Conservation (phyloP, 805 yeast genomes). For the Metschnikowia drakensbergensis region DNA sequence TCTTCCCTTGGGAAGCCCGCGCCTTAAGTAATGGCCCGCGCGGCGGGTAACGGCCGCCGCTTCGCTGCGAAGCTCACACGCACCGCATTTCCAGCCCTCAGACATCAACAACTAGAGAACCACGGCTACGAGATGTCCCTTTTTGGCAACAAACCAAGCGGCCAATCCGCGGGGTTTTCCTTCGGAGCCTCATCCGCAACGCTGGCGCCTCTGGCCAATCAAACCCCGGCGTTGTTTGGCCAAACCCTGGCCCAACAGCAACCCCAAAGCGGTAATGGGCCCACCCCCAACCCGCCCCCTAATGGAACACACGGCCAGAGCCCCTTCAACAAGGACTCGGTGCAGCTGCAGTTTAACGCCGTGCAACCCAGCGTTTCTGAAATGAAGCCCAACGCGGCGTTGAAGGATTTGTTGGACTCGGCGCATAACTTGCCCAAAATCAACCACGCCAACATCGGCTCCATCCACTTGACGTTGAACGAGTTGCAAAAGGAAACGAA, state of each 20-base stretch:
- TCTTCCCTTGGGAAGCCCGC: neutral
- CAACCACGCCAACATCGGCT: conserved; percentile 61
- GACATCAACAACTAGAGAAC: neutral
- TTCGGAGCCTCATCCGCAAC: neutral
- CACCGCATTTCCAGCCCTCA: neutral
- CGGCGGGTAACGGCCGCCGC: conserved; percentile 16
- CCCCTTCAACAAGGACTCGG: neutral
- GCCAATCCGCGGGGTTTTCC: conserved; percentile 9
- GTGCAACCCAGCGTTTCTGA: neutral
- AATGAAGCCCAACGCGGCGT: conserved; percentile 16
- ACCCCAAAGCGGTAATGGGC: neutral
- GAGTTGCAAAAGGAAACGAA: conserved; percentile 72
- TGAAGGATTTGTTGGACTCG: conserved; percentile 74
- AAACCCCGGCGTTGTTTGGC: neutral
- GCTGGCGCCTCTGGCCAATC: too few species aligned
- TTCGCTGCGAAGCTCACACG: neutral
- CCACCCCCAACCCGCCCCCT: neutral
- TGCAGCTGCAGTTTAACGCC: neutral
- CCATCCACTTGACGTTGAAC: conserved; percentile 72
- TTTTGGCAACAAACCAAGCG: conserved; percentile 10
- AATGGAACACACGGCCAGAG: too few species aligned
- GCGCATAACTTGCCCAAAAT: conserved; percentile 69
- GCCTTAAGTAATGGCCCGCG: conserved; percentile 7
- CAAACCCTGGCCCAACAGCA: conserved; percentile 1
- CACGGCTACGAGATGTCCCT: conserved; percentile 10